Conservation (phyloP, 1,139 yeast species). For the Magnusiomyces paraingens region DNA sequence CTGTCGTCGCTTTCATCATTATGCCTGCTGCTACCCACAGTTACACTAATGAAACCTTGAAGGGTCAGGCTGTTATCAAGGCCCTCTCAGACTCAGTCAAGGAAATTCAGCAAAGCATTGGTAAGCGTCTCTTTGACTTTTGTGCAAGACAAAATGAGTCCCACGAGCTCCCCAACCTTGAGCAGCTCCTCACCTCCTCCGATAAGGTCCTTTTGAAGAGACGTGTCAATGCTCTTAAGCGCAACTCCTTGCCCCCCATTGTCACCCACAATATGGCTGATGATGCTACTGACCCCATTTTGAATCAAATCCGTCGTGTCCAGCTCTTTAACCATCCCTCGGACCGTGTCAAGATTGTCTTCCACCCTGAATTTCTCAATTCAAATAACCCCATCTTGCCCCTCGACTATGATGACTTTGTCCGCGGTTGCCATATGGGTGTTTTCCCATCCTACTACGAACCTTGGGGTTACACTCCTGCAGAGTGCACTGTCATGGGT, state of each 20-base stretch:
- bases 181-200: conserved; percentile 77
- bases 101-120: conserved; percentile 83
- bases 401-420: conserved; percentile 94
- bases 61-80: conserved; percentile 93
- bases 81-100: conserved; percentile 84
- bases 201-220: conserved; percentile 87
- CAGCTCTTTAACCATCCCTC: conserved; percentile 83
- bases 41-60: conserved; percentile 90
- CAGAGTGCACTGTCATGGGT: conserved; percentile 99
- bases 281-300: conserved; percentile 83
- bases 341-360: conserved; percentile 89
- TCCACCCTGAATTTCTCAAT: conserved; percentile 95
- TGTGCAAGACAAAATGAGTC: conserved; percentile 77
- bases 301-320: conserved; percentile 87
- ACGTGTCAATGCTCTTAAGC: conserved; percentile 86
- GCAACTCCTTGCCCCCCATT: conserved; percentile 86
- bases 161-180: conserved; percentile 57
- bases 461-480: conserved; percentile 99
- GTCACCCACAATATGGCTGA: conserved; percentile 98
- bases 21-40: conserved; percentile 97
- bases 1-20: conserved; percentile 95
- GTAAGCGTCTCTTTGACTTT: conserved; percentile 82
- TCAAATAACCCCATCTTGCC: conserved; percentile 92
- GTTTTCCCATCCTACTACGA: conserved; percentile 98
- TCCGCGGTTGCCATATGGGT: conserved; percentile 96